Base-by-base conservation (phyloP, 345 rosid genomes). In the Populus pruinosa region DNA sequence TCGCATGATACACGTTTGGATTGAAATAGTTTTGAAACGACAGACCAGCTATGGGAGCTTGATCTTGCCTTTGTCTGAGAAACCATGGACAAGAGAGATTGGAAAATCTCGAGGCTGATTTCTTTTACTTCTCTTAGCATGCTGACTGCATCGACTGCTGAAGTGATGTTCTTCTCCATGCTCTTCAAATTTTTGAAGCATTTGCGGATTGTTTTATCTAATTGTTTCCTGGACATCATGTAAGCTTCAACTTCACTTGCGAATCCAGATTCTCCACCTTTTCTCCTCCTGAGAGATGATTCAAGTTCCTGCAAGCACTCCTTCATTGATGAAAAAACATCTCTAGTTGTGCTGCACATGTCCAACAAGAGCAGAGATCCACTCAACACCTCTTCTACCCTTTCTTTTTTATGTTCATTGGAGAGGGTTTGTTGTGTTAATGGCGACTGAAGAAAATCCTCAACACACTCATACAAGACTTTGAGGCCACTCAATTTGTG, bases 271-370 rank as follows among this genome's bases (percentile, higher is more conserved):
- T 74, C 70, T 14, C 43, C 47, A 25, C 59, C 55, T 31, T 53
- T 74, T 43, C 77, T 74, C 27, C 70, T 38, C 8, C 70, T 55
- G 9, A 64, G 70, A 23, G 70, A 64, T 6, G 77, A 74, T 63
- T 74, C 70, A 18, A 74, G 70, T 18, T 41, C 56, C 41, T 74
- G 44, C 5, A 74, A n/a, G 41, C 20, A 49, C 65, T 47, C 77
- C 43, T 65, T 75, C 65, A 47, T 65, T 65, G 66, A 69, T n/a
- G 77, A 75, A 43, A 64, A 64, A 65, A 75, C 53, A 44, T 65
- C 63, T 31, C 62, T 75, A 16, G 62, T 65, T 14, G 70, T 31
- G 29, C 71, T 43, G 55, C 77, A 65, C 4, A 64, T 14, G 25
- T 75, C 77, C 36, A 65, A 11, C 70, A 75, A 44, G 70, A 56